phyloP scores from a whole-genome alignment of 31 red algal species.

The Endocladia muricata region DNA sequence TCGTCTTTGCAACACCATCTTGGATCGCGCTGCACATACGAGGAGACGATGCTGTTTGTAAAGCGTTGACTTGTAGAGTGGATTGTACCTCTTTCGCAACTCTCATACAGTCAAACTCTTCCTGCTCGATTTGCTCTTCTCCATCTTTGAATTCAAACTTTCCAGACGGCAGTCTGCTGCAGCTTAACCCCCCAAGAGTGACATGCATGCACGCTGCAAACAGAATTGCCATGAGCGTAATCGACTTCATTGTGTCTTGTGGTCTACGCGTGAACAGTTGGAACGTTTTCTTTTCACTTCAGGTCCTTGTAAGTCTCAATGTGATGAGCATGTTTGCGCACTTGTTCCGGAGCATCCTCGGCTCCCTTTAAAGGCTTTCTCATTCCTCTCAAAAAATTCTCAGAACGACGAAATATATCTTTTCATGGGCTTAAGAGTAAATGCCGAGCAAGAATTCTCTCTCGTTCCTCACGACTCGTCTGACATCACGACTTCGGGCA shows the following conservation, averaged over 20 bases:
- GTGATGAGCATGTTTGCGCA: no score
- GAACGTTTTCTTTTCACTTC: not conserved
- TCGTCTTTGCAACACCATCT: not conserved
- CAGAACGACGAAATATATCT: no score
- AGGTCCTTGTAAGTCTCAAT: not conserved
- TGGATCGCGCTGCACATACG: not conserved
- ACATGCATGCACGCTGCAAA: not conserved
- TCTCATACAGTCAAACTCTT: conserved; percentile 4
- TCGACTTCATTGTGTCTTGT: not conserved
- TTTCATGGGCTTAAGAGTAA: no score
- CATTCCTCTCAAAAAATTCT: no score
- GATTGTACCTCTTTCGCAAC: not conserved
- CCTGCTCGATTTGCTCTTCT: not conserved
- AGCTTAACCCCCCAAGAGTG: not conserved
- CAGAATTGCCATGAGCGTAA: not conserved
- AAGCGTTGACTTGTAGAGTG: not conserved
- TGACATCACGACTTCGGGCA: no score
- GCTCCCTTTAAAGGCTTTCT: no score
- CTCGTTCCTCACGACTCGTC: no score
- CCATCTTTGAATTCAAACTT: conserved; percentile 5
- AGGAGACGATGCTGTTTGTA: not conserved
- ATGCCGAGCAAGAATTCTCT: no score
- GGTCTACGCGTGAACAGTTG: no score
- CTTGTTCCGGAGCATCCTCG: no score
- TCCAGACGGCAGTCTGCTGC: not conserved